Evolutionary conservation across 345 rosid species (phyloP), one percentile per base, ranked within the genome.

Genomic region (Camelina laxa): DNA sequence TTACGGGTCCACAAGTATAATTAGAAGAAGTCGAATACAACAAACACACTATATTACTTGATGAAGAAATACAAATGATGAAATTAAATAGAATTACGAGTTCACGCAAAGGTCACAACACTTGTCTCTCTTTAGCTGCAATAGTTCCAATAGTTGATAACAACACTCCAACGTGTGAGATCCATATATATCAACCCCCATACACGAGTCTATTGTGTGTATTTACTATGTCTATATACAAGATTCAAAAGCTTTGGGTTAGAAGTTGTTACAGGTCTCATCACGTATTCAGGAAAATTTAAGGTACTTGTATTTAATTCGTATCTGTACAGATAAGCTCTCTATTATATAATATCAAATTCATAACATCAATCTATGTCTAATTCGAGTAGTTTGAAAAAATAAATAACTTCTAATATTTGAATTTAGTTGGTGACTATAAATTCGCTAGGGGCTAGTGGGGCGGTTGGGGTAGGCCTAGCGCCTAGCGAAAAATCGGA

Each of bases 41-140:
- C 68, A 44, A 53, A 68, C 50, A 53, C 50, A 61, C 69, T 68
- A 68, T 27, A 49, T 75, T 58, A 67, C 38, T 75, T 48, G 59
- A 48, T 75, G 60, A 13, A 12, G 53, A 36, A 58, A 60, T 48
- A 58, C 8, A 66, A 53, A 65, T 2, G 44, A 41, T 27, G 36
- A 33, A 35, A 47, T 57, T 17, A 57, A 49, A 59, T 17, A 38
- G 67, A n/a, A 41, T 35, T 19, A 75, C 41, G 69, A 61, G 74
- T 61, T 69, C 75, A 75, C 70, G 65, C 65, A 75, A 69, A 60
- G 19, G 50, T 61, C 65, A 57, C 70, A 54, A 75, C 65, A 61
- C 70, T 76, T 69, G 75, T 54, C 70, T 76, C 35, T 54, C 75
- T 69, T 69, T 63, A 35, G 65, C 53, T 55, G 62, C 50, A 54